Base-by-base conservation (phyloP, 2,329 filamentous ascomycete species). In the Parasarocladium wereldwijsianum region DNA sequence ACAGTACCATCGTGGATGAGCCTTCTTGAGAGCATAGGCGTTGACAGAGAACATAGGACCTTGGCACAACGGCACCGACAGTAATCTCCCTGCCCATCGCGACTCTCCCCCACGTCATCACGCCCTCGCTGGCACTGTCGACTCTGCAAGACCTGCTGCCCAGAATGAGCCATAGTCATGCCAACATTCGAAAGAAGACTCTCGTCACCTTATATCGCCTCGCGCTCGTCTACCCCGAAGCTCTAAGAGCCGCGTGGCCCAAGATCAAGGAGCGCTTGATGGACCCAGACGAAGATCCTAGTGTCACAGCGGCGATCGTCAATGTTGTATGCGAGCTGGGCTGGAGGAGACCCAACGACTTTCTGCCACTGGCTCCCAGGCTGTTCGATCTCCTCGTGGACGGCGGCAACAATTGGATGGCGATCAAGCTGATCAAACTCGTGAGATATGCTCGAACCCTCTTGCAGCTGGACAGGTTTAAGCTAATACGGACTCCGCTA, bases 331-430 rank as follows among this genome's bases (percentile, higher is more conserved):
- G 90, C 52, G 90, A 98, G 54, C 60, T 98, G 22, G 87, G 87
- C 5, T 94, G 87, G 83, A 72, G 90, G 42, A 69, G 90, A 41
- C 90, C 90, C 4, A 78, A 87, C 41, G 90, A 98, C 52, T 96
- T 96, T 43, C 62, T 98, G 17, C 83, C 90, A 10, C 63, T 98
- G 17, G 90, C 90, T 1, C 90, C 90, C 7, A 69, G 90, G 34
- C 57, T 98, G 16, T 98, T 96, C 44, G 86, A 94, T 47, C 65
- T 98, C 12, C 61, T 98, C 16, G 86, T 94, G 9, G 80, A 92
- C 36, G 78, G 85, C 33, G 80, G 80, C 21, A 96, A 98, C 54
- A 98, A 98, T 54, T 98, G 90, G 90, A 96, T 98, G 87, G 86
- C 86, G 35, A 98, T 98, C 50, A 98, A 98, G 52, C 72, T 98